Percentiles rank a stretch among this genome's conserved stretches.
Evolutionary conservation across 768 basidiomycete genomes (phyloP).

Genomic region (Collybiopsis confluens): DNA sequence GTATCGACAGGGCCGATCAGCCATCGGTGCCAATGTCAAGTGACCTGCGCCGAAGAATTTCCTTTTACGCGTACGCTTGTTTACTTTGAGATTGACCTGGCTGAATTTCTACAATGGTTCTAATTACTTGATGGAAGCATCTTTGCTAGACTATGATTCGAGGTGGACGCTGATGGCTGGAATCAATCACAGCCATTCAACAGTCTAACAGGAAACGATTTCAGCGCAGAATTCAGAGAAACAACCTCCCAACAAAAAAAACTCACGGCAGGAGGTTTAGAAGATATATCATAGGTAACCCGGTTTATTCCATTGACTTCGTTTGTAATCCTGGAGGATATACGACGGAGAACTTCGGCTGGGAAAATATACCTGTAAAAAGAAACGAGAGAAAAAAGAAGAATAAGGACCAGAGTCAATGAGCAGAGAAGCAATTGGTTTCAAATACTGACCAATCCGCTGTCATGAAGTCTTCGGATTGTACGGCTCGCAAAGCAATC

Average conservation of each 20-base stretch:
- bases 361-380: conserved; percentile 91
- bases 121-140: no score
- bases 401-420: neutral
- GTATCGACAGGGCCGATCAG: neutral
- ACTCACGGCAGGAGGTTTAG: conserved; percentile 90
- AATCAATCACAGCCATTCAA: conserved; percentile 43
- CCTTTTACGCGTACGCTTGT: no score
- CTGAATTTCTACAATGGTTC: no score
- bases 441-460: conserved; percentile 78
- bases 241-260: neutral
- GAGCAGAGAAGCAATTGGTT: conserved; percentile 15
- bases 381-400: conserved; percentile 21
- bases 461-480: conserved; percentile 99
- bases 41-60: no score
- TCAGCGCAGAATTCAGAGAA: neutral
- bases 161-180: no score
- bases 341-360: conserved; percentile 78
- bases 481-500: conserved; percentile 90
- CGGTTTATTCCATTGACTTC: conserved; percentile 96
- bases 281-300: conserved; percentile 94
- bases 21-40: no score
- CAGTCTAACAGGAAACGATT: conserved; percentile 24
- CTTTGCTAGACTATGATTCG: no score
- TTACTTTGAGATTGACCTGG: no score
- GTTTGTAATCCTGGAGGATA: conserved; percentile 96